Evolutionary conservation across 176 grass and related monocot genomes (phyloP).

Genomic region (Eragrostis nindensis): DNA sequence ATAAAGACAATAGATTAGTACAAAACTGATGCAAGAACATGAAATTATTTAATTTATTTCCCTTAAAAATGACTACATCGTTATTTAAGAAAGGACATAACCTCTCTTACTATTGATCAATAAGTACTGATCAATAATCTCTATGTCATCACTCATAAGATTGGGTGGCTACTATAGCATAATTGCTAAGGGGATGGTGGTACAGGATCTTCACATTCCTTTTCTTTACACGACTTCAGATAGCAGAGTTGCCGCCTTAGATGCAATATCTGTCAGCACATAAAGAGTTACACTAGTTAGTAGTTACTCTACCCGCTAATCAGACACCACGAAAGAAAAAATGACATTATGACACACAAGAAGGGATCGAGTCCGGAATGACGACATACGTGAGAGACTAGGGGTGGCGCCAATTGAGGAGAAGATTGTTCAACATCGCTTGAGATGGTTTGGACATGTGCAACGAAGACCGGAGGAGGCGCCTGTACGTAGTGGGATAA

Average conservation of each 20-base stretch:
- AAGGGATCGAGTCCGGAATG: too few relatives aligned
- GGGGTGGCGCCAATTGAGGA: too few relatives aligned
- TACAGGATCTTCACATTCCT: slow-evolving; percentile 40
- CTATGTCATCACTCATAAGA: background rate
- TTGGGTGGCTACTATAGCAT: background rate
- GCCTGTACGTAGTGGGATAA: too few relatives aligned
- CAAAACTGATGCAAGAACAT: background rate
- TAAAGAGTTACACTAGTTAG: slow-evolving; percentile 19
- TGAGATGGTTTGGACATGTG: too few relatives aligned
- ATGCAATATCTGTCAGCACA: slow-evolving; percentile 67
- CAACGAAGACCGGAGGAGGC: too few relatives aligned
- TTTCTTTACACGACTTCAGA: slow-evolving; percentile 53
- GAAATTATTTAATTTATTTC: background rate
- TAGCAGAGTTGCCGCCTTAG: slow-evolving; percentile 66
- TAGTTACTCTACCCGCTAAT: background rate
- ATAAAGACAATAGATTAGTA: background rate
- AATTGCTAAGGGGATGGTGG: slow-evolving; percentile 20
- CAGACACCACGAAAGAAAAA: background rate
- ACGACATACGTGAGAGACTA: too few relatives aligned
- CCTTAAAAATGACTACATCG: background rate
- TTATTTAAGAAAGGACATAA: background rate
- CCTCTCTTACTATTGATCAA: background rate
- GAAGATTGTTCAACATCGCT: too few relatives aligned
- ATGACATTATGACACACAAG: too few relatives aligned
- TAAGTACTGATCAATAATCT: background rate